Evolutionary conservation across 345 rosid genomes (phyloP), one percentile per base, ranked within the genome.

Genomic region (Eucalyptus erythrocorys): DNA sequence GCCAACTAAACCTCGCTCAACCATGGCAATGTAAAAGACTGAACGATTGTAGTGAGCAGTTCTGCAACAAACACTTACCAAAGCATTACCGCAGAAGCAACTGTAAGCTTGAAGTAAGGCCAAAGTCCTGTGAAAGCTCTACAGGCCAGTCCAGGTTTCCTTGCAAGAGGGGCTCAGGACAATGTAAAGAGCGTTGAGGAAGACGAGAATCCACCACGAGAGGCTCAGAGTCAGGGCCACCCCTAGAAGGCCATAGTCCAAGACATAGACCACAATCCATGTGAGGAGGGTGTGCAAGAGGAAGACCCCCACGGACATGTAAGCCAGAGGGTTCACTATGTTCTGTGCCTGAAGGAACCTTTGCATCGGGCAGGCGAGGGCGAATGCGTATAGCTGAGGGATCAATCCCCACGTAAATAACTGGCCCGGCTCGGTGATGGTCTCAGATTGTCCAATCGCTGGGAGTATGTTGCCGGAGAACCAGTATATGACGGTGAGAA

Each of bases 271-370:
- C 7, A 89, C 98, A 13, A 96, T 27, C 98, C 98, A 96, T 1
- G 98, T 88, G 40, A 96, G 94, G 85, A 97, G 91, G 88, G 92
- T 89, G 93, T 97, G 99, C 32, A 96, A 6, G 66, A 96, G 86
- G 89, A 96, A 91, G 15, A 97, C 98, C n/a, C 95, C 97, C 40
- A 94, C 92, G 2, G 98, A 90, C 94, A 96, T 96, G 85, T 88
- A 94, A 7, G 99, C 99, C 89, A 97, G 90, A 49, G 99, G 99
- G 91, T 97, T 95, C 7, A 97, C 99, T 16, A 96, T 94, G 93
- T 97, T 97, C 93, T 97, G 99, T 27, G 99, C 99, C 86, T 97
- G 99, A 48, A 97, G 96, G 87, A 95, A 97, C 91, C 99, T 93
- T 90, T 95, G 99, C 96, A 97, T 91, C 0, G 99, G 99, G 89